These are phyloP conservation scores for Apodospora peruviana DNA, from an alignment of 495 filamentous ascomycete species.

Conservation along the genomic window DNA sequence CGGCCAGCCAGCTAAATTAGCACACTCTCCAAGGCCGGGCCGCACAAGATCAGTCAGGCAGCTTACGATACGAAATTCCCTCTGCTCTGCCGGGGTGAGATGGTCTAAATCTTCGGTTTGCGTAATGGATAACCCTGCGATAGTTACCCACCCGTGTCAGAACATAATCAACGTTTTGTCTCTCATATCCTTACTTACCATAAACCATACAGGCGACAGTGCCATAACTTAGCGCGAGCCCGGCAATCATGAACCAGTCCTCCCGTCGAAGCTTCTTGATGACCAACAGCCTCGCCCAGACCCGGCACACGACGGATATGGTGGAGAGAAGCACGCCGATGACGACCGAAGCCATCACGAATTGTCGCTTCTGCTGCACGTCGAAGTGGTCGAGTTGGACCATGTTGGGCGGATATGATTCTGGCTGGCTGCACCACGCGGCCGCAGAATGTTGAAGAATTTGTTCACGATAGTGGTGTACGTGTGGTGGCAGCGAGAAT, in stretches of 20 bases:
- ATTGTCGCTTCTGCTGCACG: slow-evolving; percentile 4
- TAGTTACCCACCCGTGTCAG: too few relatives aligned
- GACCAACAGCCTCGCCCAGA: slow-evolving; percentile 3
- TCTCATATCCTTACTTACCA: too few relatives aligned
- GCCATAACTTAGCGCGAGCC: slow-evolving; percentile 5
- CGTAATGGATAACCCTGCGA: too few relatives aligned
- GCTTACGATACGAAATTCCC: background rate
- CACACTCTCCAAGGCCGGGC: too few relatives aligned
- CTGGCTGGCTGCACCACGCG: too few relatives aligned
- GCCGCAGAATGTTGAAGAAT: too few relatives aligned
- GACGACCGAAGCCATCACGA: slow-evolving; percentile 5
- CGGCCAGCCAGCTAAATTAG: too few relatives aligned
- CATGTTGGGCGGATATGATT: too few relatives aligned
- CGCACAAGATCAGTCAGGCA: too few relatives aligned
- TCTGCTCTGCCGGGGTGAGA: background rate
- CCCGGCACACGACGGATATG: background rate
- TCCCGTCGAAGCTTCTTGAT: slow-evolving; percentile 1
- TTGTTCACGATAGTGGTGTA: too few relatives aligned
- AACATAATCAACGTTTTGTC: too few relatives aligned
- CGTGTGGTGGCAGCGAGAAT: too few relatives aligned
- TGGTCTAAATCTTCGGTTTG: background rate
- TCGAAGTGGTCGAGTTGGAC: slow-evolving; percentile 8
- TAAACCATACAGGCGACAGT: slow-evolving; percentile 2
- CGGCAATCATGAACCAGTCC: slow-evolving; percentile 8
- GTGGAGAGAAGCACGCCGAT: slow-evolving; percentile 8